A percentile compares a stretch with the other conserved stretches of the same genome.
Evolutionary conservation across 495 filamentous ascomycete species (phyloP).

Genomic region (Tuber brumale): DNA sequence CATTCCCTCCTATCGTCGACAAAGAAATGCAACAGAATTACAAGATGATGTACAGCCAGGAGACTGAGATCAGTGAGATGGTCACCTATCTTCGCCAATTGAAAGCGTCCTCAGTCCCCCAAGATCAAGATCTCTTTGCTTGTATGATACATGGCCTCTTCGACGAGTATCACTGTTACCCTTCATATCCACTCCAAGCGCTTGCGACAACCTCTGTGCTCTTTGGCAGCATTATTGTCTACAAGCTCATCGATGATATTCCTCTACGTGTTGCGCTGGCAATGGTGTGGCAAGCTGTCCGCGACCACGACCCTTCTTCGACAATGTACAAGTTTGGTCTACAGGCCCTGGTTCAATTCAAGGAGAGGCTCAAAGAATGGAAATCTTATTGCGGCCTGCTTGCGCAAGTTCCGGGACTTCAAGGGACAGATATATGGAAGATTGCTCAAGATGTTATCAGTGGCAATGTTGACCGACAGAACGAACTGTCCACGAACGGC

Average conservation of each 20-base stretch:
- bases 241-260: constrained; percentile 78
- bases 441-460: constrained; percentile 74
- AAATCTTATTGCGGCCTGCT: constrained; percentile 78
- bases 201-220: constrained; percentile 91
- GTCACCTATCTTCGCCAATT: constrained; percentile 73
- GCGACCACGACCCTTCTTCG: constrained; percentile 68
- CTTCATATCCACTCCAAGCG: constrained; percentile 87
- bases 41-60: constrained; percentile 89
- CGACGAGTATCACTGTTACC: constrained; percentile 93
- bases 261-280: constrained; percentile 84
- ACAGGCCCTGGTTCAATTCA: constrained; percentile 87
- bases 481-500: constrained; percentile 49
- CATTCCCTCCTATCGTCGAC: constrained; percentile 68
- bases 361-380: constrained; percentile 80
- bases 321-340: constrained; percentile 98
- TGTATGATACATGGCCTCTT: constrained; percentile 98
- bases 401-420: constrained; percentile 69
- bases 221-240: constrained; percentile 94
- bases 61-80: constrained; percentile 71
- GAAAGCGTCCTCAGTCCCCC: constrained; percentile 73
- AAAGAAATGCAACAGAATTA: constrained; percentile 93
- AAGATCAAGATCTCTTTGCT: constrained; percentile 87
- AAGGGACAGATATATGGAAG: constrained; percentile 73
- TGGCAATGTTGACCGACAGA: constrained; percentile 43
- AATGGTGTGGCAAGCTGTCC: constrained; percentile 93